Base-by-base conservation (phyloP, 345 rosid species). In the Melaleuca alternifolia region DNA sequence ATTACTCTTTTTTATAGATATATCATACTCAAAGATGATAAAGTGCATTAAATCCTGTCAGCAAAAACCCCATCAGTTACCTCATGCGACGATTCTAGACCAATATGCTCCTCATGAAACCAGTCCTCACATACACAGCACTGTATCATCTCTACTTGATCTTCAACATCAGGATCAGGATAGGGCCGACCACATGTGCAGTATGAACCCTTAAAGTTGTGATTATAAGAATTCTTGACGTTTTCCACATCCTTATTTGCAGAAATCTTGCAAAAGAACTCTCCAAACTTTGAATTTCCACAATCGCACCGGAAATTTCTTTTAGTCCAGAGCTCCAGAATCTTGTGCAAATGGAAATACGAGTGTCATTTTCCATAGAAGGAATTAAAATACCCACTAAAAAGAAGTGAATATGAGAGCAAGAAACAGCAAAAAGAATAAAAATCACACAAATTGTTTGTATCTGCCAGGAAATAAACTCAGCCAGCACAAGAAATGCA, bases 311-410 rank as follows among this genome's bases (percentile, higher is more conserved):
- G 91, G 65, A 97, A 95, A 85, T 93, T 94, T 87, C 99, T 95
- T 91, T 96, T 96, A 90, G 99, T 97, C 99, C 99, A 97, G 12
- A 97, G 94, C 93, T 97, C 99, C 91, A 97, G 91, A 84, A 93
- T 90, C 99, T 89, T 14, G 54, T 85, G 56, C 46, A 52, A 85
- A 54, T 79, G 76, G 51, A 57, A 24, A 88, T 15, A 88, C 37
- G 84, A 89, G 84, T 46, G 51, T 37, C 81, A 71, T 33, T 71
- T 65, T 10, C 81, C 81, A 71, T 44, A 18, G 14, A 37, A 37
- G 48, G 48, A 71, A 18, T 37, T 18, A 37, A 71, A 71, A 62
- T 9, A 18, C 5, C 48, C 4, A 71, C 9, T 37, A 71, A 10
- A 71, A 41, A 71, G 24, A 50, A 52, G 26, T 4, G 6, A 56